Conservation (phyloP, 2,329 filamentous ascomycete species). For the Beauveria sp. region DNA sequence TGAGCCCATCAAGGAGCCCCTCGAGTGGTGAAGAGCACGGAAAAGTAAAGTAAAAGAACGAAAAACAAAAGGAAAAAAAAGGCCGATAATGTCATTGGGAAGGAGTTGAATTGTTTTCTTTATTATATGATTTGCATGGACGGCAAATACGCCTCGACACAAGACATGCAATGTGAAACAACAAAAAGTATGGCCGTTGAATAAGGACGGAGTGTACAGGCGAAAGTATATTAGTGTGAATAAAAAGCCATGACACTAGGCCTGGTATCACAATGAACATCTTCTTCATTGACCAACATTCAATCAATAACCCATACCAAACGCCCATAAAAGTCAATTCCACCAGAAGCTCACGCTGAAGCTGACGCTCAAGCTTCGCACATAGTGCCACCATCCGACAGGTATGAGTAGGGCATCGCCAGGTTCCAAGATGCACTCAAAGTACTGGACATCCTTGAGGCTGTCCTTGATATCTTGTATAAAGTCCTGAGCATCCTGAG, state of each 20-base stretch:
- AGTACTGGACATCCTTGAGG: conserved; percentile 47
- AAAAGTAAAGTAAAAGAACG: no score
- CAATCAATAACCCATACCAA: neutral
- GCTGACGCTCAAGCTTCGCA: conserved; percentile 74
- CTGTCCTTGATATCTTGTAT: conserved; percentile 29
- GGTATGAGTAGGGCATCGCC: conserved; percentile 88
- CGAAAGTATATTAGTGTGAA: neutral
- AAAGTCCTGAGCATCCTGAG: conserved; percentile 13
- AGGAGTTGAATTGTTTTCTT: neutral
- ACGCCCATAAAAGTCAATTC: conserved; percentile 39
- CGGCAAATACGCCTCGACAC: neutral
- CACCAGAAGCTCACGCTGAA: conserved; percentile 98
- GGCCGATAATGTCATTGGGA: conserved; percentile 4
- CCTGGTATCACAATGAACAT: neutral
- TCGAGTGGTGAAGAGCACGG: conserved; percentile 64
- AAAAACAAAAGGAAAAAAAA: neutral
- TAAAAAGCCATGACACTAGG: neutral
- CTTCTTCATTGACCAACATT: neutral
- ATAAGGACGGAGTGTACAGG: no score
- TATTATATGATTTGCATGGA: neutral
- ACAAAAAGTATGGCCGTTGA: neutral
- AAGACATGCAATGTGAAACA: neutral
- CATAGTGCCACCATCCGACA: conserved; percentile 97
- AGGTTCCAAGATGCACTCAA: conserved; percentile 70
- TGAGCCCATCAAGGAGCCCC: conserved; percentile 72